Evolutionary conservation across 2,329 filamentous ascomycete genomes (phyloP).

Genomic region (Cladosporium colombiae): DNA sequence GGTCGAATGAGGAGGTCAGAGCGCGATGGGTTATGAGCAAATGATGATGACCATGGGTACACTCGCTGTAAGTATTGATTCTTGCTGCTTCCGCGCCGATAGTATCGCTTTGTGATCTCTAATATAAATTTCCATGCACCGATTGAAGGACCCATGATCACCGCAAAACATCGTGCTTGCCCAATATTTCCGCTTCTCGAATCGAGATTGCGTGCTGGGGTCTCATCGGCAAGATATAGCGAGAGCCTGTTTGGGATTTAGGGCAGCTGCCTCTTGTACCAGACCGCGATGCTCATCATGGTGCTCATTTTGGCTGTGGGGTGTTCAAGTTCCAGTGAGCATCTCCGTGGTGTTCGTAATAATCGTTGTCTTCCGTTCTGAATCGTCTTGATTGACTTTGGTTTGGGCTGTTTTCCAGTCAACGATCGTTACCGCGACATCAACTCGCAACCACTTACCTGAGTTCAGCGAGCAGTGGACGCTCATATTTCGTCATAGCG

Average conservation of each 20-base stretch:
- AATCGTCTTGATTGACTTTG: background rate
- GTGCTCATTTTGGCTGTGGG: background rate
- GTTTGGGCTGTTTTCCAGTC: background rate
- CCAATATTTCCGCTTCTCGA: background rate
- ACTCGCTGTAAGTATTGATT: background rate
- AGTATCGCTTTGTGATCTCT: background rate
- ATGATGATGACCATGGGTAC: background rate
- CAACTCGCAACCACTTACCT: background rate
- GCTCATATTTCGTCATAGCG: background rate
- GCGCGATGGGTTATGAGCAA: background rate
- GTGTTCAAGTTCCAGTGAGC: background rate
- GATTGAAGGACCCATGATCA: background rate
- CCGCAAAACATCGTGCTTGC: background rate
- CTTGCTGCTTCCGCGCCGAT: background rate
- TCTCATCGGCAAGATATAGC: background rate
- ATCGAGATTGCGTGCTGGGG: background rate
- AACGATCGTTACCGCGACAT: background rate
- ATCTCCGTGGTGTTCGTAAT: background rate
- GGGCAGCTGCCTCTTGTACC: background rate
- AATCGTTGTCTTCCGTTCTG: background rate
- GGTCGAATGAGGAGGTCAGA: conserved; percentile 1
- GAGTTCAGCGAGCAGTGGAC: background rate
- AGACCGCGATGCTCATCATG: background rate
- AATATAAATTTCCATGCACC: background rate
- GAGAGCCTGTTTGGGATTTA: background rate